Conservation (phyloP, 805 yeast species). For the Cephaloascus fragrans region DNA sequence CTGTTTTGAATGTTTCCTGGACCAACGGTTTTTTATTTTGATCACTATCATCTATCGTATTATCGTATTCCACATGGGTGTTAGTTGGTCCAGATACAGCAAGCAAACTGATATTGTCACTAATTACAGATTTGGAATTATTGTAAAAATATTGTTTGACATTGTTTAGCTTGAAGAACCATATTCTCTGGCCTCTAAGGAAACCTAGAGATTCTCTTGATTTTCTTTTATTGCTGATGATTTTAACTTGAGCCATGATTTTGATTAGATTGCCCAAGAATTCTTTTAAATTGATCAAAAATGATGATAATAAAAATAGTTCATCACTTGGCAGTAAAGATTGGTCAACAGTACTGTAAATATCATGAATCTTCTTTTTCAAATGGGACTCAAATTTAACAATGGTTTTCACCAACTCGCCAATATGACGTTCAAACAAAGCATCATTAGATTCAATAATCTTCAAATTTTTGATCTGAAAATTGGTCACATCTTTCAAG, state of each 20-base stretch:
- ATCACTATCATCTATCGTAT: neutral
- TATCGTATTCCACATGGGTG: neutral
- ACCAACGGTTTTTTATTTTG: neutral
- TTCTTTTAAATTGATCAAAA: constrained; percentile 36
- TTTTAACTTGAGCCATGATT: constrained; percentile 18
- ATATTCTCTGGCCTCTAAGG: constrained; percentile 24
- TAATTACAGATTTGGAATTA: too few relatives aligned
- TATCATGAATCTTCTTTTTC: constrained; percentile 19
- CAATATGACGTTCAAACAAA: constrained; percentile 13
- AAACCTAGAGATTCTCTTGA: constrained; percentile 21
- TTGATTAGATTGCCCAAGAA: constrained; percentile 18
- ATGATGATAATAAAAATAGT: constrained; percentile 38
- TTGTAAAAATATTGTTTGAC: neutral
- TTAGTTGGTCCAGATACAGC: neutral
- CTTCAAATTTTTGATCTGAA: constrained; percentile 3
- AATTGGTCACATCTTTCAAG: neutral
- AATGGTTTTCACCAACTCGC: constrained; percentile 17
- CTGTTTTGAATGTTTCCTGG: neutral
- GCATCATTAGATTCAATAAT: constrained; percentile 9
- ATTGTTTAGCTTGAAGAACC: constrained; percentile 21
- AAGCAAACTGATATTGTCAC: neutral
- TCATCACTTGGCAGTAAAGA: constrained; percentile 36
- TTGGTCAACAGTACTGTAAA: constrained; percentile 12
- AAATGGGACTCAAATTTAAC: constrained; percentile 20
- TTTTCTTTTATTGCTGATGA: constrained; percentile 16